Evolutionary conservation across 495 filamentous ascomycete genomes (phyloP), one percentile per base, ranked within the genome.

Genomic region (Penicillium longicatenatum): DNA sequence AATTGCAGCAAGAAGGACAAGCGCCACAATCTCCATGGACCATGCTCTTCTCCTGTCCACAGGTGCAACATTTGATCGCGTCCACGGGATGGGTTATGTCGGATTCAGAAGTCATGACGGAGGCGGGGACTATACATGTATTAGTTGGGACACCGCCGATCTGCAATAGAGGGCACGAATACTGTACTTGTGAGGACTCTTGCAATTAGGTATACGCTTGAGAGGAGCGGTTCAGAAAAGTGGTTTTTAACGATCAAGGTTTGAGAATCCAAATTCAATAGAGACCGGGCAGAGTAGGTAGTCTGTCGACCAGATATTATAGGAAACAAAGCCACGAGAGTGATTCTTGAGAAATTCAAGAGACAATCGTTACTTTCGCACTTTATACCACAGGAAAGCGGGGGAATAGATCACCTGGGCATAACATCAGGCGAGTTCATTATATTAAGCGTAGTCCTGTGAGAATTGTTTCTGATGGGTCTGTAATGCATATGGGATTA

Each of bases 41-140:
- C 4, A 29, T 12, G 46, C 24, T 29, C 8, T 49, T 49, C 46
- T 49, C 46, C 46, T 51, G 26, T 51, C 49, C 49, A 26, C 49
- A 51, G 49, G 49, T 51, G 49, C 49, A 51, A 51, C 49, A 35
- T 51, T 51, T 51, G 49, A 51, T 51, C 30, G 26, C 31, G 49
- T 51, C 49, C 49, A 37, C 49, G 31, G 49, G 31, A 51, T 19
- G 9, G 49, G 49, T 51, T 51, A 51, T 51, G 14, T 51, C 49
- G 49, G 49, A 51, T 51, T 33, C 49, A 35, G 49, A 33, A 51
- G 31, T 37, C 49, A 51, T 51, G 49, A 37, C 30, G 49, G 49
- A 51, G 49, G 49, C 33, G n/a, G 49, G n/a, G 49, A 52, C 49
- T 52, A 52, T 44, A 54, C 46, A 50, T 2, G 46, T 50, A 50